phyloP scores from a whole-genome alignment of 495 filamentous ascomycete species.

The Penicillium cinerascens region DNA sequence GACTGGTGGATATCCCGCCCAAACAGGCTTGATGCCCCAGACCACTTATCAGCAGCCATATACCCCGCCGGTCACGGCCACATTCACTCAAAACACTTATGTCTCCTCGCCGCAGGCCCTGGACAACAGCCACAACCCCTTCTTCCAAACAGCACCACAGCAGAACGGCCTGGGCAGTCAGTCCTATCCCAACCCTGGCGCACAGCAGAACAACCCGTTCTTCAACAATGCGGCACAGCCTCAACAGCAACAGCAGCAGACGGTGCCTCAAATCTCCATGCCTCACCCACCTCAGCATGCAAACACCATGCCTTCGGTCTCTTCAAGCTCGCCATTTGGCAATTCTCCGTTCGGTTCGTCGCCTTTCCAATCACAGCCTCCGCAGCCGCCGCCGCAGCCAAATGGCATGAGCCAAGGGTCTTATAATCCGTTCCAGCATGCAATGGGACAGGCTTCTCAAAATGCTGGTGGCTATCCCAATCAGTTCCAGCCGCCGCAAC shows the following conservation, averaged over 20 bases:
- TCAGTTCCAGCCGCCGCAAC: conserved; percentile 29
- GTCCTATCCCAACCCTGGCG: conserved; percentile 27
- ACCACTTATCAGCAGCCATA: conserved; percentile 52
- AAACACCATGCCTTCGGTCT: conserved; percentile 41
- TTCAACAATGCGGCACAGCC: conserved; percentile 40
- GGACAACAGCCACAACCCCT: conserved; percentile 60
- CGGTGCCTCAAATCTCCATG: conserved; percentile 33
- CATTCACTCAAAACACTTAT: conserved; percentile 49
- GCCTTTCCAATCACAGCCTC: conserved; percentile 36
- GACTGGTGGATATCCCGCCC: conserved; percentile 68
- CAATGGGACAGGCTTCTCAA: conserved; percentile 30
- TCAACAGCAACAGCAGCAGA: conserved; percentile 12
- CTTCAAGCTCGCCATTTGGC: conserved; percentile 32
- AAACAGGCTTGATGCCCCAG: conserved; percentile 48
- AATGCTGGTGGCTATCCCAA: conserved; percentile 21
- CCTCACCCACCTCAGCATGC: conserved; percentile 35
- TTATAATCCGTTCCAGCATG: conserved; percentile 38
- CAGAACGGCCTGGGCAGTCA: conserved; percentile 36
- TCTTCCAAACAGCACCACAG: conserved; percentile 52
- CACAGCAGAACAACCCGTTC: conserved; percentile 51
- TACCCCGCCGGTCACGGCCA: conserved; percentile 57
- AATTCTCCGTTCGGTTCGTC: conserved; percentile 36
- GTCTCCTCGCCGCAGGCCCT: conserved; percentile 40
- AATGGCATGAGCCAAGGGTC: conserved; percentile 33
- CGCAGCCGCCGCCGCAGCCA: conserved; percentile 31